Percentiles rank a stretch among this genome's conserved stretches.
Evolutionary conservation across 202 grass and related monocot genomes (phyloP).

Genomic region (Carex arenaria): DNA sequence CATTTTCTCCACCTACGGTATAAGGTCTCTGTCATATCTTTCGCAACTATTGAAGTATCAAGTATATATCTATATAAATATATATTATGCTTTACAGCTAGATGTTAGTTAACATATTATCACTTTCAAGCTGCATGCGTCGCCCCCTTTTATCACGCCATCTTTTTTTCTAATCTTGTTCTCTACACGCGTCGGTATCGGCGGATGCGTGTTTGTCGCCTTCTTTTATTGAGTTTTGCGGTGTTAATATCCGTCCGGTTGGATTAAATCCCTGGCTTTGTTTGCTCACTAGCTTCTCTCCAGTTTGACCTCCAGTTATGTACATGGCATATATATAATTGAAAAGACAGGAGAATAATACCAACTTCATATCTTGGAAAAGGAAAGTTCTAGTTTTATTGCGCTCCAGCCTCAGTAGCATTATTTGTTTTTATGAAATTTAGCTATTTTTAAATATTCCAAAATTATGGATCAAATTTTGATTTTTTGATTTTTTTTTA

Average conservation of each 20-base stretch:
- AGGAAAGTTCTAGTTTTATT: too few species aligned
- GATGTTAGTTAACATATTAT: background rate
- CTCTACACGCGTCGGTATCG: background rate
- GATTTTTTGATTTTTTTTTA: too few species aligned
- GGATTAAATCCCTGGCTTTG: background rate
- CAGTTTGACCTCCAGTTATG: background rate
- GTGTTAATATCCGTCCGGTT: background rate
- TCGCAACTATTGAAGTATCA: background rate
- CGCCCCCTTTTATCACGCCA: constrained; percentile 5
- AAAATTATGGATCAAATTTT: too few species aligned
- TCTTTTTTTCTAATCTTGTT: constrained; percentile 8
- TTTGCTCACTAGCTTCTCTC: background rate
- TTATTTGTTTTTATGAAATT: too few species aligned
- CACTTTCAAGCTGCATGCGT: constrained; percentile 3
- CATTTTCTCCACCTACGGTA: background rate
- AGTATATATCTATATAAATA: background rate
- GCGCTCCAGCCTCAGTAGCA: too few species aligned
- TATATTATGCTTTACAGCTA: constrained; percentile 1
- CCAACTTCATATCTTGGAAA: too few species aligned
- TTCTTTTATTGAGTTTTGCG: background rate
- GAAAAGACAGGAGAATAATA: too few species aligned
- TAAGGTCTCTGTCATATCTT: constrained; percentile 1
- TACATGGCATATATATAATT: too few species aligned
- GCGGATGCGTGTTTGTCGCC: constrained; percentile 13
- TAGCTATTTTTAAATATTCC: too few species aligned